These are phyloP conservation scores for Eimeria falciformis DNA, from an alignment of 169 alveolate genomes.

Conservation along the genomic window DNA sequence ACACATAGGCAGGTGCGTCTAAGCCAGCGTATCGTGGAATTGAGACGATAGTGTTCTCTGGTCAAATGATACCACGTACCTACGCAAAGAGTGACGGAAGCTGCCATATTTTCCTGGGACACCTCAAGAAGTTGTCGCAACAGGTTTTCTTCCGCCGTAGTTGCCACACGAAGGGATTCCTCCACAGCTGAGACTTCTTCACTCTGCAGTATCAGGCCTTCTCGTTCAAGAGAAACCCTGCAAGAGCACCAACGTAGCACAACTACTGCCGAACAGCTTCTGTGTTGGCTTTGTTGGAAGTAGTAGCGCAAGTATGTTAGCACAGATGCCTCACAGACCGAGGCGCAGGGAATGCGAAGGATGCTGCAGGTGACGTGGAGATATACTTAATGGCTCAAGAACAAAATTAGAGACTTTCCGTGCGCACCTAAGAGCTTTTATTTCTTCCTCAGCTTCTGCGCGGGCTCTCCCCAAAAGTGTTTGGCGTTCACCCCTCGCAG, in stretches of 20 bases:
- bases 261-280: background rate
- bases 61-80: constrained; percentile 9
- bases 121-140: constrained; percentile 16
- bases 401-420: background rate
- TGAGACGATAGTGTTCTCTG: too few species aligned
- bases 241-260: background rate
- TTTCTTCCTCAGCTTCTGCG: constrained; percentile 58
- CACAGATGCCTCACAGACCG: too few species aligned
- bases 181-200: background rate
- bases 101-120: constrained; percentile 23
- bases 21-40: too few species aligned
- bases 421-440: constrained; percentile 22
- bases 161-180: constrained; percentile 50
- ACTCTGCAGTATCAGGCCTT: background rate
- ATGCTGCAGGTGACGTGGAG: background rate
- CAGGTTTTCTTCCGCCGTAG: constrained; percentile 8
- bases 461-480: constrained; percentile 42
- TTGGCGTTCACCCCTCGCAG: constrained; percentile 53
- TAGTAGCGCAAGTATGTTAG: too few species aligned
- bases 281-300: too few species aligned
- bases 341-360: background rate
- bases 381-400: background rate
- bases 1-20: too few species aligned
- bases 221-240: constrained; percentile 50
- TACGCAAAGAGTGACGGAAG: constrained; percentile 45